Evolutionary conservation across 805 yeast species (phyloP), one percentile per base, ranked within the genome.

Genomic region (Barnettozyma botsteinii): DNA sequence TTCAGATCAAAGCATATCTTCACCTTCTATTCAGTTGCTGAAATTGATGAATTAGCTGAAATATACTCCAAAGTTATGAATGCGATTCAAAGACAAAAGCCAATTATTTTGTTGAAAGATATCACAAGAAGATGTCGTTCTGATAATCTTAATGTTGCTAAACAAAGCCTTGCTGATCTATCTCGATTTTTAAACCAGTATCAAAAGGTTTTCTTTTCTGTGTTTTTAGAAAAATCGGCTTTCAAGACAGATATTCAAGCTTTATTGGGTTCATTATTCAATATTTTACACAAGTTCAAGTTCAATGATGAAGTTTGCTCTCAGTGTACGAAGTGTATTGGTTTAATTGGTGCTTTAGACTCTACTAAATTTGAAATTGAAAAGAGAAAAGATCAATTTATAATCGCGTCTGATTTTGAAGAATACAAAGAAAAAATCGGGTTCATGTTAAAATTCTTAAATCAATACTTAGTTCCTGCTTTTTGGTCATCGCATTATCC

Each of bases 401-500:
- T 81, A 2, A 61, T 82, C 4, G 67, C 81, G 0, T 71, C 74
- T 32, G 84, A 85, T 52, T 79, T 91, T 53, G 73, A 67, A 25
- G 79, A 77, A 33, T 69, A 66, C 20, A 59, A 57, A 5, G 96
- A 89, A 50, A 74, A 75, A n/a, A 65, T 75, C 3, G 69, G 66
- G 11, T 86, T 91, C 52, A 67, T 87, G 24, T 65, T 75, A 4
- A 69, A 72, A 50, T 76, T 89, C 35, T 65, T 89, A 25, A 81
- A 85, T 44, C 71, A 74, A 40, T 69, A 77, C 43, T 67, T 93
- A n/a, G 82, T 89, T 8, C 87, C 85, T 25, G 77, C 87, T 1
- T 89, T 88, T 60, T 81, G 94, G 78, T 88, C 96, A 0, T 82
- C 96, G 2, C 84, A 82, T 25, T 88, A 88, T 54, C 96, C 98